Base-by-base conservation (phyloP, 164 flowering plant genomes). In the Aristolochia californica region DNA sequence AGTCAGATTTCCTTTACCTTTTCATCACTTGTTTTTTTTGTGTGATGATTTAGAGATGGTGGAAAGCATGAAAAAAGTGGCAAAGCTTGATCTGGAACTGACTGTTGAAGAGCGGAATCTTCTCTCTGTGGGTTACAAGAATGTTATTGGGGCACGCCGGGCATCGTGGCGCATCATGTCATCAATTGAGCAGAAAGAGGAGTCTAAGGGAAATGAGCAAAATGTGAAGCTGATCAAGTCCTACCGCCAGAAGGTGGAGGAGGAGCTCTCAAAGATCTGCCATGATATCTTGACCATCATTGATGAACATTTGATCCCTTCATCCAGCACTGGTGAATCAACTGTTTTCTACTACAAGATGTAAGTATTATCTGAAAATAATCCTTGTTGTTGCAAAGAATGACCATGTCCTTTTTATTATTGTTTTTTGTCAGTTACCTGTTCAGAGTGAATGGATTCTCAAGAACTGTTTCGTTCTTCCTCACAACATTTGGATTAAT, bases 151-250 rank as follows among this genome's bases (percentile, higher is more conserved):
- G 51, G 61, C 70, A 48, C 70, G 70, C 10, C 61, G 70, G 22
- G 70, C 70, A 34, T 66, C 70, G 22, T 66, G 70, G 70, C 65
- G 70, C 55, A 61, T 66, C 58, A 66, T 66, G 68, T 66, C 68
- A 3, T 66, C 68, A 27, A 66, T 66, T 45, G 68, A 66, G 43
- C 68, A 66, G 59, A 66, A 66, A 48, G 68, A 66, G 21, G 68
- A 66, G 44, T 43, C 69, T 0, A 66, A 66, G 25, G 65, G 70
- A 23, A 66, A 66, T 43, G 70, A 66, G 44, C 70, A 66, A 16
- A 49, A 66, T 61, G 70, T 56, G 9, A 66, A 66, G 45, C 49
- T 55, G 17, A 66, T 66, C 51, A 66, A 61, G 70, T 57, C 21
- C 21, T 66, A 66, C 44, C 44, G 70, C 52, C 70, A 66, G 45